Base-by-base conservation (phyloP, 2,329 filamentous ascomycete species). In the Beauveria asiatica region DNA sequence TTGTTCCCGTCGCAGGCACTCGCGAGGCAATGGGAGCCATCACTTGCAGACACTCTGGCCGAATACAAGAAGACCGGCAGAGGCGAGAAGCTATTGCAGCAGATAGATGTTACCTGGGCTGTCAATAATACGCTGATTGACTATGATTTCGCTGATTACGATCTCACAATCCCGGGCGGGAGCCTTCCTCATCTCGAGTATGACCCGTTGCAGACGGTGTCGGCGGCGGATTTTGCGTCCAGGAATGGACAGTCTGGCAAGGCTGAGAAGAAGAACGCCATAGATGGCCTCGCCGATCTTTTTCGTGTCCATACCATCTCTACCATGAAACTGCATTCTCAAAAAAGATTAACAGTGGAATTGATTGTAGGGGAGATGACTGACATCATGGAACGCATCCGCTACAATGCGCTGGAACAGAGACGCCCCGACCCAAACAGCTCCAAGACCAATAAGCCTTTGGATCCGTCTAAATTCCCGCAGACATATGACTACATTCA, bases 351-450 rank as follows among this genome's bases (percentile, higher is more conserved):
- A 8, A n/a, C n/a, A 7, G 19, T 70, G 7, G 70, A 70, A 61
- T 50, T 66, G n/a, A 59, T 70, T n/a, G 61, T 65, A 19, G 69
- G 69, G 1, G 70, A 71, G 23, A 70, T 71, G 69, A 59, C 64
- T 0, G 68, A 72, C 44, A 59, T 66, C 19, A 58, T 71, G 64
- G 70, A 72, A 44, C 64, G 67, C 13, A 62, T 69, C 48, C 66
- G 67, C 11, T 68, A 70, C 52, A 63, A 64, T 42, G 50, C 49
- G 16, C 61, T 71, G 13, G 63, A 68, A 21, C 62, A 66, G 17
- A 60, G 64, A 6, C n/a, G 46, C 42, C 23, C 53, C 5, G 44
- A 13, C 13, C 5, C 19, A 11, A 21, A 19, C 5, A 45, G 16
- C 44, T 42, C 46, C 9, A 54, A 27, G 42, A 44, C 56, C 11